Base-by-base conservation (phyloP, 495 filamentous ascomycete genomes). In the Podospora fimiseda region DNA sequence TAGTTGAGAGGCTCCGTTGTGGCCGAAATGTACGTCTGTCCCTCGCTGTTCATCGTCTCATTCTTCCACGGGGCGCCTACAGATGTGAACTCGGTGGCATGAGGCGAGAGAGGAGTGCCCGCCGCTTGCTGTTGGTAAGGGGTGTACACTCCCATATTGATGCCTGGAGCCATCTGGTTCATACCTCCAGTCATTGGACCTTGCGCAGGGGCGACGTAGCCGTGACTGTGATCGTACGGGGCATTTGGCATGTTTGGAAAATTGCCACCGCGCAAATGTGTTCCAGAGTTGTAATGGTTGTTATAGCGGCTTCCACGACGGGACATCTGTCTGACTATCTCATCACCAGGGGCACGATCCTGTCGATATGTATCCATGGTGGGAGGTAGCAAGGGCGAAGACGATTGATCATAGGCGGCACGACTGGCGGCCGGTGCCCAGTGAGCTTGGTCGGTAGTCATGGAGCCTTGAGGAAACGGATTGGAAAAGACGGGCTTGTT, bases 1-100 rank as follows among this genome's bases (percentile, higher is more conserved):
- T 98, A 98, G 66, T 98, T 98, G 41, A 96, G 77, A n/a, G 93
- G 94, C 66, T 97, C 94, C 11, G 59, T 61, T 18, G 85, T 84
- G 1, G 92, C 84, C 8, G 89, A 84, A 19, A 97, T 66, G 61
- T 93, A 96, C 0, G 88, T 91, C 59, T 86, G 85, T 40, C 81
- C 81, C 42, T 82, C 76, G 3, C 74, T 69, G 56, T 80, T 56
- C 21, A 70, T 38, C 22, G 70, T 56, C 77, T 82, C 80, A 16
- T 62, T 73, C 69, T 79, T 81, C 72, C 70, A 81, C 21, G 64
- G 63, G 16, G 56, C 58, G 48, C 59, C 57, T 8, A 67, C 50
- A 9, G 75, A 77, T 42, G 81, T 85, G 60, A 96, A 96, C 62
- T 95, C 90, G 18, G 80, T 80, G 22, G 90, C 90, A 45, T 88